A percentile compares a stretch with the other conserved stretches of the same genome.
Conservation (phyloP, 352 stramenopile species). For the Pythium phragmitis region DNA sequence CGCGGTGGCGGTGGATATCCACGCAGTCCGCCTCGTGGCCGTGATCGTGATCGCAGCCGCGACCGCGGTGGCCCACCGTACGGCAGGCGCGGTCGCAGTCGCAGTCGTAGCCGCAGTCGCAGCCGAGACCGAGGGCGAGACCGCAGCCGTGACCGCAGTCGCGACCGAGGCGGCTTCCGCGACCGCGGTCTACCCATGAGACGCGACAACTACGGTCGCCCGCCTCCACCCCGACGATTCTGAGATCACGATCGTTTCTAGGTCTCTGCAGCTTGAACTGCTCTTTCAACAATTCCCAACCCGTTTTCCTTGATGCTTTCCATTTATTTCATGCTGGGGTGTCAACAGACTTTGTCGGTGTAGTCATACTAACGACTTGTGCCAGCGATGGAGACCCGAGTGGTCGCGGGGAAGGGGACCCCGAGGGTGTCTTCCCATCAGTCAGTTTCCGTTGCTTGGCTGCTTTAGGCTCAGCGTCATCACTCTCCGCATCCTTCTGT, state of each 20-base stretch:
- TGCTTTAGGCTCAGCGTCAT: not conserved
- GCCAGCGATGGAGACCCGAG: not conserved
- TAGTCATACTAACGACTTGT: not conserved
- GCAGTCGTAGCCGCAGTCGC: slow-evolving; percentile 11
- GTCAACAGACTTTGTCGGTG: not conserved
- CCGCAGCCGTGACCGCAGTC: slow-evolving; percentile 16
- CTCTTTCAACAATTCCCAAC: not conserved
- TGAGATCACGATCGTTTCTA: not conserved
- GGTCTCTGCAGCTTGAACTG: not conserved
- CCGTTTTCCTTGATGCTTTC: not conserved
- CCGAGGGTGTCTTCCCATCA: not conserved
- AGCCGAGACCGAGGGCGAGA: slow-evolving; percentile 6
- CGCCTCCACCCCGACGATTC: slow-evolving; percentile 26
- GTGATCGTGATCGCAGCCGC: slow-evolving; percentile 27
- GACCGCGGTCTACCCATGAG: slow-evolving; percentile 19
- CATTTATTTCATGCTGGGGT: not conserved
- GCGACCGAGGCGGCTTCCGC: slow-evolving; percentile 22
- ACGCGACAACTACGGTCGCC: slow-evolving; percentile 25
- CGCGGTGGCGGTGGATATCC: slow-evolving; percentile 18
- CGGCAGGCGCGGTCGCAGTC: slow-evolving; percentile 17
- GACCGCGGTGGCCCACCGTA: slow-evolving; percentile 12
- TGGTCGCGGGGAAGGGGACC: not conserved
- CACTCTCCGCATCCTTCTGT: not conserved
- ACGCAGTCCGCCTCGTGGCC: slow-evolving; percentile 23
- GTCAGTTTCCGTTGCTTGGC: not conserved